phyloP scores from a whole-genome alignment of 2,329 filamentous ascomycete species.

The Botrytis fragariae region DNA sequence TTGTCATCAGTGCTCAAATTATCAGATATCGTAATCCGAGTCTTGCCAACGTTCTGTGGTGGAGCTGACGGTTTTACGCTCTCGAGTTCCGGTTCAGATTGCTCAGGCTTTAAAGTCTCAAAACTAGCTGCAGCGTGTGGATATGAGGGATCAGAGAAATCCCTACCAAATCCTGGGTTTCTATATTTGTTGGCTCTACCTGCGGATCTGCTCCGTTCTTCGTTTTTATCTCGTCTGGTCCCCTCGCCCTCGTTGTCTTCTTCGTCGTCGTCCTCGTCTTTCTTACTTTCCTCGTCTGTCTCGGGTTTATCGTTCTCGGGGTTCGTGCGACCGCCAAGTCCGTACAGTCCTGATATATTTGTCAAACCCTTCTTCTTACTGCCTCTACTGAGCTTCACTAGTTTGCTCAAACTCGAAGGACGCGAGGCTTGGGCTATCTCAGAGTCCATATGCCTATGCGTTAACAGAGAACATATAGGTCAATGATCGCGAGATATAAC shows the following conservation, averaged over 20 bases:
- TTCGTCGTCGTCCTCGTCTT: background rate
- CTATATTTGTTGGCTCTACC: too few species aligned
- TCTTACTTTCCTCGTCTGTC: background rate
- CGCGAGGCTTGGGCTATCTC: background rate
- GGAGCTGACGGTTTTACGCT: background rate
- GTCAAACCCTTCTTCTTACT: background rate
- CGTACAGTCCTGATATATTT: too few species aligned
- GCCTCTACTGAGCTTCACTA: background rate
- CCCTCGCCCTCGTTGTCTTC: background rate
- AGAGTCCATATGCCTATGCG: background rate
- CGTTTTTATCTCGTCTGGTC: accelerated
- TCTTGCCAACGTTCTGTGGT: background rate
- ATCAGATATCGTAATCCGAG: background rate
- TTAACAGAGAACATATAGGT: background rate
- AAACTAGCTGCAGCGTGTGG: too few species aligned
- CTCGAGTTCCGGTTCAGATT: background rate
- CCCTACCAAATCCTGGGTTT: too few species aligned
- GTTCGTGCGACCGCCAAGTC: background rate
- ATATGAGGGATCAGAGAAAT: too few species aligned
- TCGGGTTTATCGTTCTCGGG: too few species aligned
- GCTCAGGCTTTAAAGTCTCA: background rate
- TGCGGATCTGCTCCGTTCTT: background rate
- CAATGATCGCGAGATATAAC: background rate
- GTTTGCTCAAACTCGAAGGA: background rate
- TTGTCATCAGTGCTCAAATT: background rate